A percentile compares a stretch with the other conserved stretches of the same genome.
These are phyloP conservation scores for Clonostachys byssicola DNA, from an alignment of 2,329 filamentous ascomycete genomes.

Conservation along the genomic window DNA sequence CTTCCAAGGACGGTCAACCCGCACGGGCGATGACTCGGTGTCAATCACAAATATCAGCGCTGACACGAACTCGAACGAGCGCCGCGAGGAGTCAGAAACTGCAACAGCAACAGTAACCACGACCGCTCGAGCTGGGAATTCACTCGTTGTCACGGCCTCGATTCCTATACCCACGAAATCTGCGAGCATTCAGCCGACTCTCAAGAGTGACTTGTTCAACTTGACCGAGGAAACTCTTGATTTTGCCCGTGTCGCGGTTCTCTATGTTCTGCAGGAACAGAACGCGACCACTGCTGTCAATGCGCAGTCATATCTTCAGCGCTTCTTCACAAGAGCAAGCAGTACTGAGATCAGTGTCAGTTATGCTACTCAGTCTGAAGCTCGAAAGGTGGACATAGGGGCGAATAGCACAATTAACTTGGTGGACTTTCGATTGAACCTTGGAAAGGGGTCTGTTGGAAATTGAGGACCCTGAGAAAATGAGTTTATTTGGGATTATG, in stretches of 20 bases:
- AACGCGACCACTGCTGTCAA: conserved; percentile 42
- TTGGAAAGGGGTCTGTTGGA: conserved; percentile 21
- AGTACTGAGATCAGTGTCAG: conserved; percentile 13
- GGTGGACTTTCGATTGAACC: conserved; percentile 37
- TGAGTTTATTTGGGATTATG: too few relatives aligned
- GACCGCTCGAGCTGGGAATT: background rate
- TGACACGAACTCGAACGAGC: background rate
- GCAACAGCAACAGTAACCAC: background rate
- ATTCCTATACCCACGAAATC: background rate
- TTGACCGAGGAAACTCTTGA: conserved; percentile 55
- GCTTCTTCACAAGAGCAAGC: conserved; percentile 42
- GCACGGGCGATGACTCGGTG: conserved; percentile 14
- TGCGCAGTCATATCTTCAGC: conserved; percentile 50
- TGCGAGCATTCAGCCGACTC: background rate
- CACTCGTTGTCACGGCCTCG: background rate
- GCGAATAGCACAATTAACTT: conserved; percentile 44
- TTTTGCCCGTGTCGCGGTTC: conserved; percentile 58
- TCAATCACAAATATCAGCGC: background rate
- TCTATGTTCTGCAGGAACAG: conserved; percentile 57
- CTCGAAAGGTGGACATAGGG: conserved; percentile 35
- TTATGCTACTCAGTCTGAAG: conserved; percentile 30
- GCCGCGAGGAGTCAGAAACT: background rate
- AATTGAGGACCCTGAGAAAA: background rate
- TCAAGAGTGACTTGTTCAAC: conserved; percentile 24
- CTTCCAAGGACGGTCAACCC: conserved; percentile 58